phyloP scores from a whole-genome alignment of 257 asterid genomes.

The Lantana camara region DNA sequence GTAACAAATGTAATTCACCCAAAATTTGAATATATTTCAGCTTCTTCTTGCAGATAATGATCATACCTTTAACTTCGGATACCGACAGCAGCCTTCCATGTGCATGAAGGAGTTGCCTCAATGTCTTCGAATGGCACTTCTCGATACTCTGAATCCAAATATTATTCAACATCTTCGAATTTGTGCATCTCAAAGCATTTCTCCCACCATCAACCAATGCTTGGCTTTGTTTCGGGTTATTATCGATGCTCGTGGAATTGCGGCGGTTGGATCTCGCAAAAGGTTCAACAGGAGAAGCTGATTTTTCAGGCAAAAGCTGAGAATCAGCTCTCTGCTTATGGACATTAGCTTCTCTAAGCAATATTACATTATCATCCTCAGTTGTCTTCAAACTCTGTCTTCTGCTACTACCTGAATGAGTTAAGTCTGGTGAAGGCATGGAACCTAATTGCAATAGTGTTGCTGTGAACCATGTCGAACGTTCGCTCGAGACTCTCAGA shows the following conservation, averaged over 20 bases:
- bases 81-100: conserved; percentile 79
- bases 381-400: conserved; percentile 77
- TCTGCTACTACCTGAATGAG: conserved; percentile 77
- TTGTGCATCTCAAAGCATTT: conserved; percentile 45
- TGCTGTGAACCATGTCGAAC: conserved; percentile 98
- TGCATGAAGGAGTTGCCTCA: conserved; percentile 78
- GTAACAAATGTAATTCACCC: no score
- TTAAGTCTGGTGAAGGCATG: conserved; percentile 61
- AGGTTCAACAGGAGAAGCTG: conserved; percentile 43
- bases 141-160: conserved; percentile 82
- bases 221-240: conserved; percentile 39
- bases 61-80: conserved; percentile 77
- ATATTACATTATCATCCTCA: conserved; percentile 59
- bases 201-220: conserved; percentile 27
- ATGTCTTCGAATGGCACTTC: conserved; percentile 87
- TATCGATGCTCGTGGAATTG: conserved; percentile 49
- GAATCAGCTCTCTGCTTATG: conserved; percentile 44
- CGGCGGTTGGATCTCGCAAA: conserved; percentile 38
- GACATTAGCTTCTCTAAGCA: conserved; percentile 52
- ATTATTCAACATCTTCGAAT: conserved; percentile 59
- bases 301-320: conserved; percentile 41
- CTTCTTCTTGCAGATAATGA: conserved; percentile 1
- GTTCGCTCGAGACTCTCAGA: conserved; percentile 79
- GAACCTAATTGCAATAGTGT: conserved; percentile 93
- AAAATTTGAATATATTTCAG: no score